Evolutionary conservation across 208 protist genomes (phyloP).

Genomic region (Leishmania braziliensis): DNA sequence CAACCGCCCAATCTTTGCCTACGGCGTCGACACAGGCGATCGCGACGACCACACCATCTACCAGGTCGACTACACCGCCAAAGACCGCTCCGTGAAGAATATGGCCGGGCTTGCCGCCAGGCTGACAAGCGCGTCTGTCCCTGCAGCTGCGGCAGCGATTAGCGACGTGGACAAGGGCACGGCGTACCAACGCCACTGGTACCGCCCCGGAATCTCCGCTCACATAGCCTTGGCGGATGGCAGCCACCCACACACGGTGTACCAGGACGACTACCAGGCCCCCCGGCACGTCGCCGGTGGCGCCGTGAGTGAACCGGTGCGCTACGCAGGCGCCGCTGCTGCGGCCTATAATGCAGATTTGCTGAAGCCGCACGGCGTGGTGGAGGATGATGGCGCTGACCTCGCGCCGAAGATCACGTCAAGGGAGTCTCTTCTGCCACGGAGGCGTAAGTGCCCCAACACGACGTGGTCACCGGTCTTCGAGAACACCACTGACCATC

Average conservation of each 20-base stretch:
- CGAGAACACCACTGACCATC: neutral
- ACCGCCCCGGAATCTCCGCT: slow-evolving; percentile 33
- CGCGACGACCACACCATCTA: slow-evolving; percentile 57
- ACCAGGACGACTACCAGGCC: slow-evolving; percentile 56
- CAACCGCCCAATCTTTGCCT: slow-evolving; percentile 71
- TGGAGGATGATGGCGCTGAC: slow-evolving; percentile 50
- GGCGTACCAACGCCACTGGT: slow-evolving; percentile 31
- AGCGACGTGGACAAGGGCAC: slow-evolving; percentile 8
- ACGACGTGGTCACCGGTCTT: slow-evolving; percentile 7
- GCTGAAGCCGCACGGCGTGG: slow-evolving; percentile 38
- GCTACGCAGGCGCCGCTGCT: slow-evolving; percentile 59
- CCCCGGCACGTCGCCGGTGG: neutral
- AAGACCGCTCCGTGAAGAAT: slow-evolving; percentile 36
- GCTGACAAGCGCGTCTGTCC: slow-evolving; percentile 7
- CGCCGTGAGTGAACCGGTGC: slow-evolving; percentile 20
- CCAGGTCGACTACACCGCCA: slow-evolving; percentile 53
- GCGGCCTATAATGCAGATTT: slow-evolving; percentile 60
- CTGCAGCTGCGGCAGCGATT: neutral
- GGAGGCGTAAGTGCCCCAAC: neutral
- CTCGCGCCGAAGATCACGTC: slow-evolving; percentile 76
- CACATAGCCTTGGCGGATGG: slow-evolving; percentile 33
- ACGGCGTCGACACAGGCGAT: slow-evolving; percentile 26
- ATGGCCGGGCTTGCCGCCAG: slow-evolving; percentile 11
- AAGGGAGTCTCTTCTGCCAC: slow-evolving; percentile 55
- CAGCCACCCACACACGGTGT: slow-evolving; percentile 59